Percentiles rank a stretch among this genome's conserved stretches.
phyloP scores from a whole-genome alignment of 257 asterid species.

The Nicotiana noctiflora region DNA sequence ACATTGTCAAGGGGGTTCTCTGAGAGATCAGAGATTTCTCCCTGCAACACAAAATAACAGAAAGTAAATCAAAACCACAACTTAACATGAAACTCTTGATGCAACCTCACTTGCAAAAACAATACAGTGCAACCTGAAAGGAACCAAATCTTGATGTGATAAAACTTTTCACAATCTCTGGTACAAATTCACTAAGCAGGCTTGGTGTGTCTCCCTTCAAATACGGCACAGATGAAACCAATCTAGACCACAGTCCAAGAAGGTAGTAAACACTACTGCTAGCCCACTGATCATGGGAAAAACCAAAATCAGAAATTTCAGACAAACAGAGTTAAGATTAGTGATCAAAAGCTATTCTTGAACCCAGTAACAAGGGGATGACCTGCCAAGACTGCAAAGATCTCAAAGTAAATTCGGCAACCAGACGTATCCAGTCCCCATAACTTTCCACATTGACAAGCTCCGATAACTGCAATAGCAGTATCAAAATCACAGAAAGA shows the following conservation, averaged over 20 bases:
- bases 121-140: slow-evolving; percentile 55
- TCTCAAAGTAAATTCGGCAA: slow-evolving; percentile 85
- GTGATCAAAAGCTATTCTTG: not conserved
- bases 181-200: slow-evolving; percentile 95
- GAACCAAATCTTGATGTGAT: slow-evolving; percentile 92
- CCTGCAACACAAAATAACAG: slow-evolving; percentile 37
- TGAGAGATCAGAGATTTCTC: slow-evolving; percentile 65
- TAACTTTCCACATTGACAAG: slow-evolving; percentile 95
- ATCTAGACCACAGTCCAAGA: slow-evolving; percentile 95
- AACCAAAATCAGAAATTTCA: slow-evolving; percentile 8
- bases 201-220: slow-evolving; percentile 96
- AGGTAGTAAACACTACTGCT: slow-evolving; percentile 97
- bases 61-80: not conserved
- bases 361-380: not conserved
- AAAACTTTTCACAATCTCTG: slow-evolving; percentile 86
- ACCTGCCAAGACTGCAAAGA: slow-evolving; percentile 99
- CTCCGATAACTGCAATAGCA: slow-evolving; percentile 70
- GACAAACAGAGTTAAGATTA: not conserved
- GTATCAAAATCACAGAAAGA: slow-evolving; percentile 13
- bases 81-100: not conserved
- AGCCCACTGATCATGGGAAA: slow-evolving; percentile 70
- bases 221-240: slow-evolving; percentile 93
- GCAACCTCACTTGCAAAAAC: not conserved
- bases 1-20: slow-evolving; percentile 94
- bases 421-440: slow-evolving; percentile 95